phyloP scores from a whole-genome alignment of 345 rosid species.

The Syzygium aromaticum region DNA sequence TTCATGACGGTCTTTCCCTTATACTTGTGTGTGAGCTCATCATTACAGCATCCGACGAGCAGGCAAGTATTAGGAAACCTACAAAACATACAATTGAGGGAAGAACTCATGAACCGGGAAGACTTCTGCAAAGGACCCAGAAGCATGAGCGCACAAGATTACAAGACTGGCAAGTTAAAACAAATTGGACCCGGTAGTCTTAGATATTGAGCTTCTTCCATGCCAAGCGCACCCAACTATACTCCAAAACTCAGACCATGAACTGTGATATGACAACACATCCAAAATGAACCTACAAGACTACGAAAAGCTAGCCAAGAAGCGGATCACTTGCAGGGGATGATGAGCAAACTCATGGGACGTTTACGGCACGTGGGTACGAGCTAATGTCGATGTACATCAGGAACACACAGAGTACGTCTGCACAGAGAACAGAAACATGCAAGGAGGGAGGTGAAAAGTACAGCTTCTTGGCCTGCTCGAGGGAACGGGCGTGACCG shows the following conservation, averaged over 20 bases:
- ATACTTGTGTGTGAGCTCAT: conserved; percentile 69
- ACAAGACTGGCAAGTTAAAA: neutral
- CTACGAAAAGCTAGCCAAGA: neutral
- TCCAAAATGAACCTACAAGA: neutral
- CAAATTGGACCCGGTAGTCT: neutral
- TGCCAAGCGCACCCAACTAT: neutral
- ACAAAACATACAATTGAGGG: neutral
- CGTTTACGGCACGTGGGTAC: neutral
- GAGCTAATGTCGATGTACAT: neutral
- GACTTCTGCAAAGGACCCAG: neutral
- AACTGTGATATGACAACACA: neutral
- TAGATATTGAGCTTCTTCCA: neutral
- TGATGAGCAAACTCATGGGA: neutral
- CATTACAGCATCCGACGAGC: conserved; percentile 90
- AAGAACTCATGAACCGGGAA: neutral
- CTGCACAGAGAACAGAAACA: neutral
- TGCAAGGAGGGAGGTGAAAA: conserved; percentile 5
- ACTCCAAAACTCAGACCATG: accelerated
- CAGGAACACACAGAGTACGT: neutral
- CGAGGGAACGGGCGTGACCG: conserved; percentile 94
- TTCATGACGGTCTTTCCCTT: conserved; percentile 95
- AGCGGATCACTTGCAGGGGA: neutral
- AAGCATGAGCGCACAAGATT: neutral
- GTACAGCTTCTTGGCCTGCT: conserved; percentile 84
- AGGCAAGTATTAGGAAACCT: conserved; percentile 79